Percentiles rank a stretch among this genome's conserved stretches.
Conservation (phyloP, 2,329 filamentous ascomycete species). For the Emergomyces pasteurianus region DNA sequence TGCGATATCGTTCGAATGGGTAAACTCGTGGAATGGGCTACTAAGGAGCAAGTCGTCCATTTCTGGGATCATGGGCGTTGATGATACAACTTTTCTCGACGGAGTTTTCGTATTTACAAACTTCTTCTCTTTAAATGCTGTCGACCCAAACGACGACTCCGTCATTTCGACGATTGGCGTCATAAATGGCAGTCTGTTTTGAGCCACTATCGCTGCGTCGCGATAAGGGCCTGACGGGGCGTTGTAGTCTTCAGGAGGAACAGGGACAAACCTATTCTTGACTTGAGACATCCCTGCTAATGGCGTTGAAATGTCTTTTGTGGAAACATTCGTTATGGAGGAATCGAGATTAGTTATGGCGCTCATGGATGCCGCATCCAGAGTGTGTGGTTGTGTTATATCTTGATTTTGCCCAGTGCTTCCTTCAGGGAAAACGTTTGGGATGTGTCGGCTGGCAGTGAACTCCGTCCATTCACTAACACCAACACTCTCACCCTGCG, state of each 20-base stretch:
- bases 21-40: slow-evolving; percentile 60
- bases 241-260: slow-evolving; percentile 78
- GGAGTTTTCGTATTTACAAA: slow-evolving; percentile 64
- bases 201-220: slow-evolving; percentile 66
- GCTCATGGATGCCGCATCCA: background rate
- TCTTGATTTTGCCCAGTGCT: slow-evolving; percentile 5
- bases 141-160: slow-evolving; percentile 65
- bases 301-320: slow-evolving; percentile 35
- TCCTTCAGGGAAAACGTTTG: slow-evolving; percentile 30
- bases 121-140: slow-evolving; percentile 44
- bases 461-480: slow-evolving; percentile 81
- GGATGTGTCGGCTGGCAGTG: slow-evolving; percentile 59
- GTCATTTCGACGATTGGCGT: slow-evolving; percentile 95
- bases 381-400: background rate
- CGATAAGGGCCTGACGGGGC: slow-evolving; percentile 68
- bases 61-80: slow-evolving; percentile 20
- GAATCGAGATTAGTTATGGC: slow-evolving; percentile 12
- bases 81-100: slow-evolving; percentile 41
- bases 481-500: slow-evolving; percentile 43
- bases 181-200: slow-evolving; percentile 94
- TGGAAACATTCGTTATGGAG: slow-evolving; percentile 18
- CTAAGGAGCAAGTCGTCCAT: slow-evolving; percentile 44
- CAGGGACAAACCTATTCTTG: slow-evolving; percentile 58
- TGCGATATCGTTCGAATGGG: slow-evolving; percentile 40
- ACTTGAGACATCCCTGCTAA: slow-evolving; percentile 32